Conservation (phyloP, 1,284 basidiomycete genomes). For the Leucoagaricus sp. region DNA sequence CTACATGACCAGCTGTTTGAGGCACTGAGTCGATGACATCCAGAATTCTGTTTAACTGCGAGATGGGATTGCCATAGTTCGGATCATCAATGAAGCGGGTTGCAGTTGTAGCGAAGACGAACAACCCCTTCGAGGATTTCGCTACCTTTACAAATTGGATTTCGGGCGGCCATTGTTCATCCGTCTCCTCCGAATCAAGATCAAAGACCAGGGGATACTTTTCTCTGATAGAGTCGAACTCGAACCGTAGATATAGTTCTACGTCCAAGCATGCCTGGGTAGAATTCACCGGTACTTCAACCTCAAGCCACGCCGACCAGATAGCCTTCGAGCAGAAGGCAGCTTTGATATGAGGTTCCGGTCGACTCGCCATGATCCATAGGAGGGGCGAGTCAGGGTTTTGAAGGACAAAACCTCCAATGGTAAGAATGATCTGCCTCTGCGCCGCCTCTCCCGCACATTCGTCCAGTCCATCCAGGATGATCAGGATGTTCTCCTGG, state of each 20-base stretch:
- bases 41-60: neutral
- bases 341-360: neutral
- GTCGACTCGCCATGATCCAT: constrained; percentile 5
- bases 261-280: neutral
- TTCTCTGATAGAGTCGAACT: neutral
- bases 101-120: neutral
- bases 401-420: neutral
- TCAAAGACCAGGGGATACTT: neutral
- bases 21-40: neutral
- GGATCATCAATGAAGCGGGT: neutral
- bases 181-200: neutral
- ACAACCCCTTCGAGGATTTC: neutral
- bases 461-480: constrained; percentile 9
- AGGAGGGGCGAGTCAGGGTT: neutral
- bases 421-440: neutral
- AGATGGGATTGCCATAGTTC: neutral
- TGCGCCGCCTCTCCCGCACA: constrained; percentile 1
- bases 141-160: neutral
- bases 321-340: neutral
- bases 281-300: neutral
- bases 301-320: neutral
- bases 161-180: neutral
- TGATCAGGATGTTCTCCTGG: neutral
- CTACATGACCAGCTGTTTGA: neutral
- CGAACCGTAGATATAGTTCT: neutral